Evolutionary conservation across 1,284 basidiomycete species (phyloP).

Genomic region (Macrocystidia cucumis): DNA sequence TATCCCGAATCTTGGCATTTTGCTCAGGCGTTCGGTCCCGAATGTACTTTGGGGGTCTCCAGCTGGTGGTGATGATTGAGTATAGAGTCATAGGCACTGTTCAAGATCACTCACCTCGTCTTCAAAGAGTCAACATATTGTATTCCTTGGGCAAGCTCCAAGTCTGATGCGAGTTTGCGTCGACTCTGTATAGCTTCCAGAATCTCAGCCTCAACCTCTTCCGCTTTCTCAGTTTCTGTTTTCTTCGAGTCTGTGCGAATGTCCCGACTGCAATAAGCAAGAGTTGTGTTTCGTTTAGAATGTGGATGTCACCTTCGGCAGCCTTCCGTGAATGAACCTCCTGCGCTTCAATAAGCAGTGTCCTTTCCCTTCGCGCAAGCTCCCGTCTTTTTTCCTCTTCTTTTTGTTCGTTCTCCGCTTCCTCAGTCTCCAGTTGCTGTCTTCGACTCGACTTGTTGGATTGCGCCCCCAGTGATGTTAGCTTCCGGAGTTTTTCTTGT

Average conservation of each 20-base stretch:
- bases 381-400: conserved; percentile 73
- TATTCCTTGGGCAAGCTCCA: conserved; percentile 92
- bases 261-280: conserved; percentile 1
- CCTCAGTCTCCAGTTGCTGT: conserved; percentile 53
- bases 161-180: conserved; percentile 85
- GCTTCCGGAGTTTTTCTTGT: conserved; percentile 71
- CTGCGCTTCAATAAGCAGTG: conserved; percentile 84
- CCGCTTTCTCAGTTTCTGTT: conserved; percentile 73
- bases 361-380: conserved; percentile 73
- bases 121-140: conserved; percentile 83
- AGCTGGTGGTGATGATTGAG: conserved; percentile 38
- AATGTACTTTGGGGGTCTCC: conserved; percentile 85
- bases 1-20: conserved; percentile 74
- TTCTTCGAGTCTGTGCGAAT: conserved; percentile 69
- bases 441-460: conserved; percentile 44
- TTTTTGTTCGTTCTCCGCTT: conserved; percentile 65
- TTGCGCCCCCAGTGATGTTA: conserved; percentile 53
- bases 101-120: conserved; percentile 53
- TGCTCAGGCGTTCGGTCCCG: conserved; percentile 64
- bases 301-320: conserved; percentile 55
- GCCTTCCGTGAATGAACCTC: conserved; percentile 84
- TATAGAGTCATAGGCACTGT: background rate
- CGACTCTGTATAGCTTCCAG: conserved; percentile 87
- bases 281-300: conserved; percentile 1
- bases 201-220: conserved; percentile 87